These are phyloP conservation scores for Xylaria intraflava DNA, from an alignment of 495 filamentous ascomycete genomes.

Conservation along the genomic window DNA sequence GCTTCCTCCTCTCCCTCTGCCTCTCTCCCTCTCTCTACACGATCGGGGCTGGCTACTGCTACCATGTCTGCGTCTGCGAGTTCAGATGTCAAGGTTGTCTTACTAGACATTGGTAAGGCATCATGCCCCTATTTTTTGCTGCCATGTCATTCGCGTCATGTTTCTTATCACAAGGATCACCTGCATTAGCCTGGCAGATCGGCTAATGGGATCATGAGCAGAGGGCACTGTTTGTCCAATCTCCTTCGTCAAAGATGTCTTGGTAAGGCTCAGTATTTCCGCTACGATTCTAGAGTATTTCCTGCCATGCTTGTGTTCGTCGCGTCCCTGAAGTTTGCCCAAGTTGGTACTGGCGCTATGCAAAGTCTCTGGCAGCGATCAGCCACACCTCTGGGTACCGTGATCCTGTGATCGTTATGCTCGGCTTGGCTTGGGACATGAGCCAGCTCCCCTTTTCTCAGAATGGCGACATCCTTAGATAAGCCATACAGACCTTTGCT, in stretches of 20 bases:
- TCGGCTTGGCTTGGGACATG: conserved; percentile 3
- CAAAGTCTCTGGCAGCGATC: conserved; percentile 1
- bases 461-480: neutral
- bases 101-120: conserved; percentile 47
- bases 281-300: neutral
- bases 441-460: neutral
- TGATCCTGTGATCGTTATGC: neutral
- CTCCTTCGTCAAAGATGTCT: conserved; percentile 63
- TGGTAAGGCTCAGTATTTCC: conserved; percentile 44
- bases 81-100: conserved; percentile 31
- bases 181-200: conserved; percentile 29
- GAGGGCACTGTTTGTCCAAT: conserved; percentile 67
- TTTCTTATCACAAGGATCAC: conserved; percentile 13
- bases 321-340: neutral
- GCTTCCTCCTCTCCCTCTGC: too few relatives aligned
- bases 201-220: conserved; percentile 38
- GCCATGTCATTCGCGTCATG: conserved; percentile 8
- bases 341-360: neutral
- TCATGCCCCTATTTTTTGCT: conserved; percentile 17
- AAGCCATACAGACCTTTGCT: neutral
- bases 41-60: conserved; percentile 11
- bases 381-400: neutral
- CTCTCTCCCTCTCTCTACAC: too few relatives aligned
- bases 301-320: conserved; percentile 3
- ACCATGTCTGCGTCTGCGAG: conserved; percentile 23